These are phyloP conservation scores for Lepidium campestre DNA, from an alignment of 441 rosid genomes.

Conservation along the genomic window DNA sequence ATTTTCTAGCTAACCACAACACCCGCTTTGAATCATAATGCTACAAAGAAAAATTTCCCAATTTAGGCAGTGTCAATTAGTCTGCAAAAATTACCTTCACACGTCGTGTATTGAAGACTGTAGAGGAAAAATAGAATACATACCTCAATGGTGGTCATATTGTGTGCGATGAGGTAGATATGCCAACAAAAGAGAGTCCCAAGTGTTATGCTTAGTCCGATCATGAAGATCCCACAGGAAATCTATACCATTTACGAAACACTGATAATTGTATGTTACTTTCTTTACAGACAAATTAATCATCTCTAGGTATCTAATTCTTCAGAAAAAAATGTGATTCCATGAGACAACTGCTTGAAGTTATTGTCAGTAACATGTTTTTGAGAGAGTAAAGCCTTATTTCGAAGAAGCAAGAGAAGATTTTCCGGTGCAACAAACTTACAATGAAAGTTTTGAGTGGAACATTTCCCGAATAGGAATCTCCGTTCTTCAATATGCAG, in stretches of 20 bases:
- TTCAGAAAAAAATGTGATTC: constrained; percentile 20
- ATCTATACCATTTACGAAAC: constrained; percentile 52
- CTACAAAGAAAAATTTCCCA: constrained; percentile 27
- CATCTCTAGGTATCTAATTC: constrained; percentile 36
- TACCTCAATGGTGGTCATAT: constrained; percentile 86
- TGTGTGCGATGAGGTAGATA: constrained; percentile 70
- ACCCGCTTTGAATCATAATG: constrained; percentile 65
- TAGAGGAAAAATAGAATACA: not conserved
- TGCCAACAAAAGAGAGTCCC: constrained; percentile 85
- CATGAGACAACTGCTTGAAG: not conserved
- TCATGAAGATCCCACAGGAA: constrained; percentile 55
- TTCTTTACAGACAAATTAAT: not conserved
- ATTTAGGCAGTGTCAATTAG: not conserved
- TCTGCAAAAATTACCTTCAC: not conserved
- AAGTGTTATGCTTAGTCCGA: constrained; percentile 57
- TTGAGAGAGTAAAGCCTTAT: not conserved
- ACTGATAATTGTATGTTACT: constrained; percentile 35
- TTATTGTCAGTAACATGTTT: not conserved
- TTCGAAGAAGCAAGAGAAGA: not conserved
- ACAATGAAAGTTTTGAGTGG: constrained; percentile 49
- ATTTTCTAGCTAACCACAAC: constrained; percentile 79
- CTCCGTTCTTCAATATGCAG: constrained; percentile 48
- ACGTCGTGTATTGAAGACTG: not conserved
- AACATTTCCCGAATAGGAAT: constrained; percentile 32
- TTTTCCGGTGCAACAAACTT: constrained; percentile 21